A percentile compares a stretch with the other conserved stretches of the same genome.
Evolutionary conservation across 805 yeast species (phyloP).

Genomic region (Metschnikowia noctiluminum): DNA sequence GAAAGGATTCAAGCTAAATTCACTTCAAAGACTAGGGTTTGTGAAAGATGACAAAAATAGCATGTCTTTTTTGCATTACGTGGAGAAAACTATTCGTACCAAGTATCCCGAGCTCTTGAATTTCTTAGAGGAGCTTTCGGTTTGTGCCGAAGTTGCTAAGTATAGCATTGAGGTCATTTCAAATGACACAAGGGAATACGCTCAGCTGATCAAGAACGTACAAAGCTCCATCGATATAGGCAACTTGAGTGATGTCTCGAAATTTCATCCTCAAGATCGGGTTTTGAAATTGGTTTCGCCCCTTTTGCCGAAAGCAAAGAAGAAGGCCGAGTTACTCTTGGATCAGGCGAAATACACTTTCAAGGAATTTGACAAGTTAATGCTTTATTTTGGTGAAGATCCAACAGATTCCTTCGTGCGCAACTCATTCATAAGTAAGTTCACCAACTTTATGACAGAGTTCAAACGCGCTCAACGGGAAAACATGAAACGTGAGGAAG

Average conservation of each 20-base stretch:
- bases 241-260: conserved; percentile 57
- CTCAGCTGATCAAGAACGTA: conserved; percentile 48
- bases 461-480: conserved; percentile 65
- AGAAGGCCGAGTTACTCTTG: conserved; percentile 47
- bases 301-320: conserved; percentile 51
- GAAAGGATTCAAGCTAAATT: conserved; percentile 64
- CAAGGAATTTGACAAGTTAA: conserved; percentile 51
- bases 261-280: conserved; percentile 65
- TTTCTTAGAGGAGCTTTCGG: conserved; percentile 58
- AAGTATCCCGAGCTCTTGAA: conserved; percentile 62
- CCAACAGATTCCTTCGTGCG: conserved; percentile 51
- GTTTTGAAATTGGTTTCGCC: conserved; percentile 54
- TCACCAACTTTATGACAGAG: conserved; percentile 55
- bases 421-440: conserved; percentile 59
- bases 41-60: conserved; percentile 69
- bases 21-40: conserved; percentile 66
- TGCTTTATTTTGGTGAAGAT: conserved; percentile 74
- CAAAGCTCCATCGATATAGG: conserved; percentile 57
- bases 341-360: conserved; percentile 51
- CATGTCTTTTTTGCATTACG: conserved; percentile 69
- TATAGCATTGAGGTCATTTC: conserved; percentile 61
- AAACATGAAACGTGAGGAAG: conserved; percentile 66
- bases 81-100: conserved; percentile 62
- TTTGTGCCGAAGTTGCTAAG: conserved; percentile 53
- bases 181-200: conserved; percentile 55